phyloP scores from a whole-genome alignment of 2,329 filamentous ascomycete genomes.

The Eutypella sp. region DNA sequence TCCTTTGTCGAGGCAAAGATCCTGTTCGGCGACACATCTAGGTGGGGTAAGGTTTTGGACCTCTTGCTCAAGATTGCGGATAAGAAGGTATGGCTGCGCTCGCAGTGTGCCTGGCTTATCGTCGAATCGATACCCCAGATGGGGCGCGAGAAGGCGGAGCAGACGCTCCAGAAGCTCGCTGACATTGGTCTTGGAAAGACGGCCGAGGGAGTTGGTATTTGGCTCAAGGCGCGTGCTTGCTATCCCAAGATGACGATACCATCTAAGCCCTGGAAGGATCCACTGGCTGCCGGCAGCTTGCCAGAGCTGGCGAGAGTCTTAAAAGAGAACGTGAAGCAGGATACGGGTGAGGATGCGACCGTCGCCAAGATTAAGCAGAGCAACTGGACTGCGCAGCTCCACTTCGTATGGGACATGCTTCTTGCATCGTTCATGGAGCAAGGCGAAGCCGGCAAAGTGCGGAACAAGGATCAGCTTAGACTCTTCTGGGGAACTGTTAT shows the following conservation, averaged over 20 bases:
- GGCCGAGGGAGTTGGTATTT: constrained; percentile 84
- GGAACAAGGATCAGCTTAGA: constrained; percentile 50
- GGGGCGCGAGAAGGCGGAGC: constrained; percentile 52
- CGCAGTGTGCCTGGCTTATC: constrained; percentile 81
- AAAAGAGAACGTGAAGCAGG: constrained; percentile 64
- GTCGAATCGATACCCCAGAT: constrained; percentile 66
- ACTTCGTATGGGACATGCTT: constrained; percentile 84
- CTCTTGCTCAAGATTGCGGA: constrained; percentile 68
- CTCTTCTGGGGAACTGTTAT: constrained; percentile 84
- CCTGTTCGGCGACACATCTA: constrained; percentile 55
- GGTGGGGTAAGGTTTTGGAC: constrained; percentile 65
- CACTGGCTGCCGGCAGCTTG: constrained; percentile 64
- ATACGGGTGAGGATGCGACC: constrained; percentile 40
- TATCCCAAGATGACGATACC: constrained; percentile 63
- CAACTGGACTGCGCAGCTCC: constrained; percentile 73
- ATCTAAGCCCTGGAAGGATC: constrained; percentile 72
- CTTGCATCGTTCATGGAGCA: constrained; percentile 48
- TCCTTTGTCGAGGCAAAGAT: constrained; percentile 77
- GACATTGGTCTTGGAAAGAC: constrained; percentile 68
- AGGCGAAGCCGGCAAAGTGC: constrained; percentile 23
- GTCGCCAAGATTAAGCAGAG: constrained; percentile 55
- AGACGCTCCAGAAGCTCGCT: constrained; percentile 57
- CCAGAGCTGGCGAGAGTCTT: constrained; percentile 68
- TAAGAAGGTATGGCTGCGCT: constrained; percentile 83
- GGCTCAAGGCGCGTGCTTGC: constrained; percentile 63